Conservation (phyloP, 129 eudicot species). For the Silybum marianum region DNA sequence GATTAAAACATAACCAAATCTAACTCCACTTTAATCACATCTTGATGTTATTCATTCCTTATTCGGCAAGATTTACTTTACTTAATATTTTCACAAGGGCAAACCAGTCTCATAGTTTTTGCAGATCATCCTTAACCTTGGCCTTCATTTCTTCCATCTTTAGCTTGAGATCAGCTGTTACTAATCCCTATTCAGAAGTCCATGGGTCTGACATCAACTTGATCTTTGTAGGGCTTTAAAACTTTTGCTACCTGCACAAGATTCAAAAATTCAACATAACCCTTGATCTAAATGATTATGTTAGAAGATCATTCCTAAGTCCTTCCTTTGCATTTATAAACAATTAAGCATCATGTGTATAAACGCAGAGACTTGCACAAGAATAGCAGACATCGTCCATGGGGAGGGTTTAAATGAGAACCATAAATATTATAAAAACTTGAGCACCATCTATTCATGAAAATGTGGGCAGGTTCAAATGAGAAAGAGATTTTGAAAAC, state of each 20-base stretch:
- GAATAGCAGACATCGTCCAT: background rate
- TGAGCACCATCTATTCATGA: background rate
- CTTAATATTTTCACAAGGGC: too few relatives aligned
- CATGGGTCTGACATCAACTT: conserved; percentile 76
- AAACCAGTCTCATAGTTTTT: conserved; percentile 55
- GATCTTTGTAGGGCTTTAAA: conserved; percentile 85
- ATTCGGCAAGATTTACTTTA: too few relatives aligned
- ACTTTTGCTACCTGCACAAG: conserved; percentile 70
- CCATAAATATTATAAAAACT: background rate
- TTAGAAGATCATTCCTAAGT: too few relatives aligned
- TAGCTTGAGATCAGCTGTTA: conserved; percentile 85
- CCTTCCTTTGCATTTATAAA: too few relatives aligned
- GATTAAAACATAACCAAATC: too few relatives aligned
- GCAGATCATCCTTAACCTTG: conserved; percentile 66
- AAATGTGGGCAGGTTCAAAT: background rate
- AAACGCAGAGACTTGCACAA: too few relatives aligned
- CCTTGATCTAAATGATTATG: background rate
- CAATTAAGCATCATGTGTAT: too few relatives aligned
- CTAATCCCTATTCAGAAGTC: conserved; percentile 94
- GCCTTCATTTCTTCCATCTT: conserved; percentile 84
- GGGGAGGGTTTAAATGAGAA: background rate
- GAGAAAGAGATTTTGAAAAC: too few relatives aligned
- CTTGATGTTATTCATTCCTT: too few relatives aligned
- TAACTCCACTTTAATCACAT: too few relatives aligned
- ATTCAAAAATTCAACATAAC: background rate